Base-by-base conservation (phyloP, 129 eudicot genomes). In the Chrysanthemum makinoi region DNA sequence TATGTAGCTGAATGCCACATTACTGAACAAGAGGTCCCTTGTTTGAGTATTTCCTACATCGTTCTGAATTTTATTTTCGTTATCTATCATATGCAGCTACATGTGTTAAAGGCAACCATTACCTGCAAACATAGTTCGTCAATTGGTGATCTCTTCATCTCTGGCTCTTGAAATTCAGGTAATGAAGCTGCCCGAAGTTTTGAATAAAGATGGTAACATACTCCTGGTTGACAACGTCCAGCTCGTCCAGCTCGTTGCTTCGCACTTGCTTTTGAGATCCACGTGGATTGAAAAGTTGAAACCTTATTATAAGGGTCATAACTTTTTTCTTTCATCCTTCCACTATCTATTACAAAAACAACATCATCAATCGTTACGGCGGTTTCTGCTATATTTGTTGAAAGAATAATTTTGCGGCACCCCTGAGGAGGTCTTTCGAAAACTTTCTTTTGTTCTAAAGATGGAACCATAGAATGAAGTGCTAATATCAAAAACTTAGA, bases 71-170 rank as follows among this genome's bases (percentile, higher is more conserved):
- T 39, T 39, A 39, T 39, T 39, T 39, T 39, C 46, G 10, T 39
- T 28, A 62, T 69, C 50, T 69, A 35, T 63, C 15, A 64, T 18
- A 73, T 51, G 62, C 43, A 17, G 62, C 70, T 50, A 4, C 18
- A 22, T 12, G 24, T 5, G 49, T 24, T 75, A 76, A 69, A 69
- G 28, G 4, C 12, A 20, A 70, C 53, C 50, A 18, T 68, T 76
- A 94, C 99, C 97, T 90, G 99, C 76, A 95, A 72, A 79, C 99
- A 95, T 14, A 95, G 89, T 84, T 95, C 99, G 78, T 95, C 99
- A 66, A 90, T 80, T 3, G 99, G 97, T 35, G 93, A 88, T 70
- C 97, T 80, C 79, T 80, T 95, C 35, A 95, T 86, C 86, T 95
- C 99, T 10, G 99, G 99, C 72, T 90, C 85, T 80, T 90, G 97